These are phyloP conservation scores for Linnemannia exigua DNA, from an alignment of 192 early-diverging fungal species.

Conservation along the genomic window DNA sequence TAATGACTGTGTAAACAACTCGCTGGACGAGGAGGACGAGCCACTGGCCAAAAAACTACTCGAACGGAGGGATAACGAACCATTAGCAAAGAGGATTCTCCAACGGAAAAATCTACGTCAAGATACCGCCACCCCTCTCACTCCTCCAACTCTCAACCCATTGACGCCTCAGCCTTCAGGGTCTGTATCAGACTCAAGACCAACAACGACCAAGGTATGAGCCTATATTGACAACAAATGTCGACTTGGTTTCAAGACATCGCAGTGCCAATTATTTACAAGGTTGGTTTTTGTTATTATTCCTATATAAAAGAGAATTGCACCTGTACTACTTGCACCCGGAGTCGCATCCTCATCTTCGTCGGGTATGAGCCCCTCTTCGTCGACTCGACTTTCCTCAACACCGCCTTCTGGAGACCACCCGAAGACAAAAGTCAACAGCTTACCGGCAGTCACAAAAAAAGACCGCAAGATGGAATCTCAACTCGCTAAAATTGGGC, in stretches of 20 bases:
- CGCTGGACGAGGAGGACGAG: conserved; percentile 2
- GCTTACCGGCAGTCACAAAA: not conserved
- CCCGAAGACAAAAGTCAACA: not conserved
- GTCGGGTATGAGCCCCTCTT: not conserved
- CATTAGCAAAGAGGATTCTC: not conserved
- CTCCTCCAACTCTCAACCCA: not conserved
- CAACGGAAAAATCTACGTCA: not conserved
- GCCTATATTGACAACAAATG: too few relatives aligned
- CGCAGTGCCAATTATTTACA: not conserved
- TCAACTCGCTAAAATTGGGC: not conserved
- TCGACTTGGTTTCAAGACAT: not conserved
- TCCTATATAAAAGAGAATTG: not conserved
- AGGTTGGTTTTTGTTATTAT: not conserved
- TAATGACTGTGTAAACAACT: not conserved
- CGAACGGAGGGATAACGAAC: not conserved
- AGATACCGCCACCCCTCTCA: not conserved
- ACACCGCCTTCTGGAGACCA: not conserved
- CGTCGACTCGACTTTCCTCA: not conserved
- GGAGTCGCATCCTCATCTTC: not conserved
- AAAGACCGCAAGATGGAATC: not conserved
- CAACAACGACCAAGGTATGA: not conserved
- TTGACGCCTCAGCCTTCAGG: not conserved
- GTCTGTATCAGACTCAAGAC: not conserved
- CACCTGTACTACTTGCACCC: not conserved
- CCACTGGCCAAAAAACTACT: conserved; percentile 2